A percentile compares a stretch with the other conserved stretches of the same genome.
These are phyloP conservation scores for Fusarium sp. DNA, from an alignment of 2,329 filamentous ascomycete genomes.

Conservation along the genomic window DNA sequence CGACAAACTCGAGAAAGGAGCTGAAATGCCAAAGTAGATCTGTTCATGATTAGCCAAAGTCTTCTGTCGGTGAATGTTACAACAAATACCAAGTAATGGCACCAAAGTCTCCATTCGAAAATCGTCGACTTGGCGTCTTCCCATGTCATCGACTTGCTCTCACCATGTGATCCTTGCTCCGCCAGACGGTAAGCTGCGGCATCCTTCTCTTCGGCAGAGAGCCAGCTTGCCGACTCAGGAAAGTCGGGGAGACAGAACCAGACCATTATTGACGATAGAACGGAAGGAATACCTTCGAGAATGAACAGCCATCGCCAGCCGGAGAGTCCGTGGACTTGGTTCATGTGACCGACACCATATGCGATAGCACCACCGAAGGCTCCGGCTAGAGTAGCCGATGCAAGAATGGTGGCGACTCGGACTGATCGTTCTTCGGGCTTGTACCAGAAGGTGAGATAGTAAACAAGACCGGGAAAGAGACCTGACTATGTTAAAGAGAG, in stretches of 20 bases:
- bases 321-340: conserved; percentile 66
- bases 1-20: conserved; percentile 66
- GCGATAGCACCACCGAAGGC: conserved; percentile 78
- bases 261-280: conserved; percentile 67
- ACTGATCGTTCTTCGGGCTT: conserved; percentile 74
- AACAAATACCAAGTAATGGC: conserved; percentile 62
- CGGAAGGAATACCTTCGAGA: conserved; percentile 70
- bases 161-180: conserved; percentile 55
- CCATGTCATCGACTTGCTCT: conserved; percentile 69
- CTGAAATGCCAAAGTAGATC: conserved; percentile 60
- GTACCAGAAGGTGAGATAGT: conserved; percentile 74
- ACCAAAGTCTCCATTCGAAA: conserved; percentile 73
- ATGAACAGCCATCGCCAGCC: conserved; percentile 75
- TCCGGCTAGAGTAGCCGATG: conserved; percentile 73
- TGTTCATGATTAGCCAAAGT: not conserved
- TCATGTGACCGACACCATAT: conserved; percentile 76
- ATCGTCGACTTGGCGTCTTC: conserved; percentile 74
- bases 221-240: conserved; percentile 71
- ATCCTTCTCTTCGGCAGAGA: conserved; percentile 66
- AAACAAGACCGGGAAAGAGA: conserved; percentile 40
- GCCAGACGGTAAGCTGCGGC: conserved; percentile 56
- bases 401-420: conserved; percentile 73
- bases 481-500: conserved; percentile 52
- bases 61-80: rapidly evolving
- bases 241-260: conserved; percentile 76